A percentile compares a stretch with the other conserved stretches of the same genome.
Evolutionary conservation across 2,329 filamentous ascomycete species (phyloP).

Genomic region (Hymenoscyphus occultus): DNA sequence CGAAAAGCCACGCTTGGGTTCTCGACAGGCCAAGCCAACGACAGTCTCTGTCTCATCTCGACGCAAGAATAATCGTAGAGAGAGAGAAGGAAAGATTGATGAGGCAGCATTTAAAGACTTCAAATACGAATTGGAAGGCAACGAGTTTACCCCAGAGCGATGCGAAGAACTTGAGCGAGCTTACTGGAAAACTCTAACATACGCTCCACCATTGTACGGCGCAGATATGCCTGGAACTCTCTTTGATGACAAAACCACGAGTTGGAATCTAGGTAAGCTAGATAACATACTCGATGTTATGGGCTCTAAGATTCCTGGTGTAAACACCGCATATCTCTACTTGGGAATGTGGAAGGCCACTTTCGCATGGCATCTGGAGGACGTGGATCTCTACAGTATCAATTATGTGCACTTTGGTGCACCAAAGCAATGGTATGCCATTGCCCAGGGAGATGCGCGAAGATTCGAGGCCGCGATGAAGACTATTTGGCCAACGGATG

Average conservation of each 20-base stretch:
- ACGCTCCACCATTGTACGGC: slow-evolving; percentile 90
- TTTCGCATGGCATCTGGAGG: slow-evolving; percentile 98
- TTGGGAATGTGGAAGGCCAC: slow-evolving; percentile 99
- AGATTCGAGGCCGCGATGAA: slow-evolving; percentile 95
- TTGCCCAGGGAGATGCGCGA: slow-evolving; percentile 90
- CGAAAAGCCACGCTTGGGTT: slow-evolving; percentile 46
- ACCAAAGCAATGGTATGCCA: slow-evolving; percentile 99
- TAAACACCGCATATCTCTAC: slow-evolving; percentile 97
- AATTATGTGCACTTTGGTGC: slow-evolving; percentile 99
- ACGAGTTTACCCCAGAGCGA: slow-evolving; percentile 85
- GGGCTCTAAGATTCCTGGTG: slow-evolving; percentile 91
- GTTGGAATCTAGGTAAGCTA: slow-evolving; percentile 93
- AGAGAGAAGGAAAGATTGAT: slow-evolving; percentile 75
- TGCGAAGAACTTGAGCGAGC: slow-evolving; percentile 91
- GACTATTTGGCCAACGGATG: slow-evolving; percentile 89
- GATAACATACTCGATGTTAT: slow-evolving; percentile 91
- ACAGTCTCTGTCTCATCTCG: slow-evolving; percentile 75
- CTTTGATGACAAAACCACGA: slow-evolving; percentile 79
- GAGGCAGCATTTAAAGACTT: slow-evolving; percentile 89
- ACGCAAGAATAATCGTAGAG: slow-evolving; percentile 79
- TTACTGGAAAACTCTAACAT: slow-evolving; percentile 97
- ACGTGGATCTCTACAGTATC: slow-evolving; percentile 98
- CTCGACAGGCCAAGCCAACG: slow-evolving; percentile 47
- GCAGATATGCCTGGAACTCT: slow-evolving; percentile 95
- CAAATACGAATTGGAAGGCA: slow-evolving; percentile 80